Evolutionary conservation across 495 filamentous ascomycete species (phyloP).

Genomic region (Alectoria sarmentosa): DNA sequence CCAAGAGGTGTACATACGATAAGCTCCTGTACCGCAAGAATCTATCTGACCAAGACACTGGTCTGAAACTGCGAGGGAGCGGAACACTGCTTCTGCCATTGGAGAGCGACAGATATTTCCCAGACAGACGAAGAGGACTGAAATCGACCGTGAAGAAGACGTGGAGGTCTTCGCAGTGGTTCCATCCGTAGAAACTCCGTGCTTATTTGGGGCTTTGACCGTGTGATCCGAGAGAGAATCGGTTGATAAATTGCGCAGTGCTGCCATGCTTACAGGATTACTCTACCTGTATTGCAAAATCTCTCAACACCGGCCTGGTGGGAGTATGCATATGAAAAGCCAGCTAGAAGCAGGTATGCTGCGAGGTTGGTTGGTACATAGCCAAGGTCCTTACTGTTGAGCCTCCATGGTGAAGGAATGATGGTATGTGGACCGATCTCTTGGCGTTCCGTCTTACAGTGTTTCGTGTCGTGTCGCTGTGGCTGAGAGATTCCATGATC

Average conservation of each 20-base stretch:
- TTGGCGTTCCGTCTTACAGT: neutral
- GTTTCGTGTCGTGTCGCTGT: conserved; percentile 11
- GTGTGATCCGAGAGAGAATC: neutral
- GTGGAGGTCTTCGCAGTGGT: conserved; percentile 9
- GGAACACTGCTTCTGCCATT: conserved; percentile 95
- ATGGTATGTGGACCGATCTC: neutral
- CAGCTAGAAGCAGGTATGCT: neutral
- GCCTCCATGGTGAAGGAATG: neutral
- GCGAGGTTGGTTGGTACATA: neutral
- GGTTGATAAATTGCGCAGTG: neutral
- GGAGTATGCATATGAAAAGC: neutral
- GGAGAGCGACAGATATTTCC: conserved; percentile 94
- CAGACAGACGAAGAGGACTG: conserved; percentile 90
- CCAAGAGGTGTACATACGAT: conserved; percentile 44
- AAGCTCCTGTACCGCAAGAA: conserved; percentile 83
- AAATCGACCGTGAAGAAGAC: conserved; percentile 42
- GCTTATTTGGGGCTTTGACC: neutral
- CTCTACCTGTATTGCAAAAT: neutral
- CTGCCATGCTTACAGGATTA: neutral
- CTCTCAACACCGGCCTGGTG: neutral
- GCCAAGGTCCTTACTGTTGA: neutral
- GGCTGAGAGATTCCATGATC: conserved; percentile 14
- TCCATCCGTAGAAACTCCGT: conserved; percentile 2
- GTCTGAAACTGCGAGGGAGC: conserved; percentile 55
- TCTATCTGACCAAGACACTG: conserved; percentile 65